These are phyloP conservation scores for Alloascoidea africana DNA, from an alignment of 805 yeast genomes.

Conservation along the genomic window DNA sequence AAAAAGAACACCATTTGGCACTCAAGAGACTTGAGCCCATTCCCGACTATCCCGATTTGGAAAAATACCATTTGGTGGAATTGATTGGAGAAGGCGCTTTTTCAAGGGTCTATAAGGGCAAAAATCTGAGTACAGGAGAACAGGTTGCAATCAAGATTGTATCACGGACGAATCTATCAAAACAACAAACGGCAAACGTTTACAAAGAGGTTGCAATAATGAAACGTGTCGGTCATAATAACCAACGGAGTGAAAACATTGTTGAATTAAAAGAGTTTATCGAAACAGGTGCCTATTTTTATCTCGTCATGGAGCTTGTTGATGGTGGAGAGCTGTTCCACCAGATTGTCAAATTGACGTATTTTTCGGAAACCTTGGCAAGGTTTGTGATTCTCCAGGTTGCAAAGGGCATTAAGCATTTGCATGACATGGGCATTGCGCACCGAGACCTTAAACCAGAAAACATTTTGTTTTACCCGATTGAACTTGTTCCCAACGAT, in stretches of 20 bases:
- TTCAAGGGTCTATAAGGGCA: constrained; percentile 68
- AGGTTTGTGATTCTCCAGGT: constrained; percentile 63
- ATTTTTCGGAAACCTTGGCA: constrained; percentile 57
- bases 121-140: constrained; percentile 25
- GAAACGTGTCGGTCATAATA: constrained; percentile 40
- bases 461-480: constrained; percentile 49
- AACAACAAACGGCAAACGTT: constrained; percentile 36
- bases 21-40: too few relatives aligned
- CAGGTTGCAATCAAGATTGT: constrained; percentile 68
- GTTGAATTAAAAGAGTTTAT: constrained; percentile 37
- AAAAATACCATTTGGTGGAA: background rate
- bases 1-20: too few relatives aligned
- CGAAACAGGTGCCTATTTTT: constrained; percentile 38
- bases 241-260: constrained; percentile 39
- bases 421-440: constrained; percentile 59
- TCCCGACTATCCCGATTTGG: constrained; percentile 1
- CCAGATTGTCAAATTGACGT: constrained; percentile 63
- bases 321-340: constrained; percentile 75
- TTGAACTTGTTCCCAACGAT: constrained; percentile 28
- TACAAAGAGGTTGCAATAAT: constrained; percentile 62
- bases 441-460: constrained; percentile 81
- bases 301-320: constrained; percentile 49
- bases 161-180: constrained; percentile 29
- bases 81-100: constrained; percentile 79
- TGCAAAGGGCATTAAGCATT: constrained; percentile 50